Conservation (phyloP, 768 basidiomycete species). For the Lentinula edodes region DNA sequence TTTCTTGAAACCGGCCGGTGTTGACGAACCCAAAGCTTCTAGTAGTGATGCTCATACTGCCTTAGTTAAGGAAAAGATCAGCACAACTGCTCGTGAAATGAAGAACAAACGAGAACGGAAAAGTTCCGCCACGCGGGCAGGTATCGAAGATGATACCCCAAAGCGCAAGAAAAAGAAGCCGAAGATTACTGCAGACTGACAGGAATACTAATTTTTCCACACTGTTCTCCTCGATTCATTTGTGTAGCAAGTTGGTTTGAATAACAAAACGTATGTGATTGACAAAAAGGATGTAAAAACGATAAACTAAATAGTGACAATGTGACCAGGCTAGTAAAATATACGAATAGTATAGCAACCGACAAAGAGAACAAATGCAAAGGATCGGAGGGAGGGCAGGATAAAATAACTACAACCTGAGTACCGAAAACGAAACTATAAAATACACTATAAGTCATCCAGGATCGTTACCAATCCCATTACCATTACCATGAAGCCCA, state of each 20-base stretch:
- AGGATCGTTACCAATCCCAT: constrained; percentile 7
- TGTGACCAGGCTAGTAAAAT: neutral
- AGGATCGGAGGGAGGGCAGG: neutral
- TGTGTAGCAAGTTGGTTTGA: neutral
- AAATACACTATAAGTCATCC: constrained; percentile 8
- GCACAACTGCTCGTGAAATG: constrained; percentile 1
- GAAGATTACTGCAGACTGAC: neutral
- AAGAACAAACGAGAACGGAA: constrained; percentile 3
- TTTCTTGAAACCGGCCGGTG: constrained; percentile 54
- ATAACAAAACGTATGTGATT: neutral
- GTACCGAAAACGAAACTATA: neutral
- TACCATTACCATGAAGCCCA: neutral
- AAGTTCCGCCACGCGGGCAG: neutral
- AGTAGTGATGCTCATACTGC: neutral
- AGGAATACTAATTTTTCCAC: neutral
- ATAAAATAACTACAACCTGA: neutral
- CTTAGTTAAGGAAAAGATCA: neutral
- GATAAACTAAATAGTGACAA: neutral
- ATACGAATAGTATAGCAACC: constrained; percentile 1
- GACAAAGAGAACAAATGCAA: neutral
- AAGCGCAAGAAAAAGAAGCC: constrained; percentile 4
- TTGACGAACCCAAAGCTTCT: constrained; percentile 38
- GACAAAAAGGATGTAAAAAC: neutral
- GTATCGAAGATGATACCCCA: neutral
- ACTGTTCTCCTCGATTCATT: neutral